Evolutionary conservation across 495 filamentous ascomycete species (phyloP), one percentile per base, ranked within the genome.

Genomic region (Immersiella caudata): DNA sequence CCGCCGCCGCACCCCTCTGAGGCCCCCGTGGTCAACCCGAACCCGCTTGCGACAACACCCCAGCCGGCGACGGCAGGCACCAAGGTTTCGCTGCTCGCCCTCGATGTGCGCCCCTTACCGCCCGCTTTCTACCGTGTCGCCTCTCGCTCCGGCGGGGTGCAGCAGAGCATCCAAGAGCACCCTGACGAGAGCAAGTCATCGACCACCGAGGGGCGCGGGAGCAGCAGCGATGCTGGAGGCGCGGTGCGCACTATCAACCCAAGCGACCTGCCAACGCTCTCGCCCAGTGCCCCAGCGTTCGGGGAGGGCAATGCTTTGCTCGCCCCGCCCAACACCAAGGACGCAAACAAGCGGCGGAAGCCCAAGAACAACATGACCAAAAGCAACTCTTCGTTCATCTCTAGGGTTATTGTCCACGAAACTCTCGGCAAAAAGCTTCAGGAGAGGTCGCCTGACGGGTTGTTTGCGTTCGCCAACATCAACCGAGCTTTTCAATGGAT

Each of bases 361-460:
- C 96, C 95, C 12, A 97, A 97, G 80, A 97, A 93, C 77, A 98
- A 95, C 76, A 93, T 99, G 71, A 87, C 93, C 50, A 99, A 99
- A 82, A 97, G 93, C 80, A 97, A 96, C 78, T 98, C 95, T 21
- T 94, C 93, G 4, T 98, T 97, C 73, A 93, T 99, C 22, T 97
- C 94, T 6, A 81, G 95, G 60, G 94, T 97, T n/a, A 96, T 97
- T 56, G 87, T 91, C 7, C 91, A 97, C 76, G 96, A 99, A 69
- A 82, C 85, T 11, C 76, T 95, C 26, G 79, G 80, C 0, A 97
- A 96, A 75, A 85, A 92, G 62, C 76, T 98, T 58, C 83, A 87
- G 59, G 96, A 98, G 21, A 89, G 90, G 60, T 85, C 88, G 33
- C 79, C 83, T 18, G 91, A 96, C 67, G 94, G 93, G 0, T 73